Conservation (phyloP, 805 yeast genomes). For the Kregervanrija delftensis region DNA sequence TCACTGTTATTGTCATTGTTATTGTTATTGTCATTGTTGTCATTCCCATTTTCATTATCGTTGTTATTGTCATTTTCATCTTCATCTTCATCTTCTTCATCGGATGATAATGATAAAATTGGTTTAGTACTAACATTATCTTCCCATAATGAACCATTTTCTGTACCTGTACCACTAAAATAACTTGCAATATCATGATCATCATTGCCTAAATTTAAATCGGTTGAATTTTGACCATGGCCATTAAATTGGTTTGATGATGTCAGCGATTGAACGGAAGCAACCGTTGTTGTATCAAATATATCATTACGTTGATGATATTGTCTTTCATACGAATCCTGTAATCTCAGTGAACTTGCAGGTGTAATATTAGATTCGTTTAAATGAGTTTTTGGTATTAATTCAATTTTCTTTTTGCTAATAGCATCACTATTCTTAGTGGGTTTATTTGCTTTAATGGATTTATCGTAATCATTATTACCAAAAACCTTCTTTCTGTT, state of each 20-base stretch:
- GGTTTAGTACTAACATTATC: conserved; percentile 38
- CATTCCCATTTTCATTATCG: neutral
- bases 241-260: neutral
- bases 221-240: neutral
- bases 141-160: conserved; percentile 5
- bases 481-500: too few species aligned
- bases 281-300: neutral
- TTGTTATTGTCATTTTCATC: neutral
- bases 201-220: too few species aligned
- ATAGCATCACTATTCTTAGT: too few species aligned
- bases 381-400: too few species aligned
- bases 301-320: neutral
- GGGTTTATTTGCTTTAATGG: too few species aligned
- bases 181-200: neutral
- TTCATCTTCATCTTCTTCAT: conserved; percentile 5
- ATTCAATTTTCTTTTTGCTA: too few species aligned
- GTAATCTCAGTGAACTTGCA: neutral
- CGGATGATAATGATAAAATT: conserved; percentile 31
- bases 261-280: conserved; percentile 1
- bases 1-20: neutral
- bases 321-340: conserved; percentile 2
- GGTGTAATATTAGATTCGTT: conserved; percentile 1
- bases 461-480: too few species aligned
- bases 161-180: conserved; percentile 1
- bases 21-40: neutral